Conservation (phyloP, 2,329 filamentous ascomycete genomes). For the Ciborinia camelliae region DNA sequence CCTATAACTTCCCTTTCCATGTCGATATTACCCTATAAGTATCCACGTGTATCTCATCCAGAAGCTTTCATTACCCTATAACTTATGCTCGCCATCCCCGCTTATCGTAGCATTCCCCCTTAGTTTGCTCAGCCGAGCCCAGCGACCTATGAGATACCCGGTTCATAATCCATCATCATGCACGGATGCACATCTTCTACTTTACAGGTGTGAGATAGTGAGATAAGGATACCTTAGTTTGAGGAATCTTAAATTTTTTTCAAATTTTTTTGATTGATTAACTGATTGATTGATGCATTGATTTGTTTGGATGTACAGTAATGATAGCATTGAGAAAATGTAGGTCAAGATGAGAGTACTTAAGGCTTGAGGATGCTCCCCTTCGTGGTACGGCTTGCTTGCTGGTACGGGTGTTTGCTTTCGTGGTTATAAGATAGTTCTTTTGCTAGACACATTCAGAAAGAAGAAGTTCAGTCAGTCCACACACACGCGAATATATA, state of each 20-base stretch:
- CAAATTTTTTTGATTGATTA: too few relatives aligned
- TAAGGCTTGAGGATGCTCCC: too few relatives aligned
- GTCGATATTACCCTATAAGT: not conserved
- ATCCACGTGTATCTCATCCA: not conserved
- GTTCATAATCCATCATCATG: too few relatives aligned
- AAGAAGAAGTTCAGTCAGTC: not conserved
- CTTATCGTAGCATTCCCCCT: not conserved
- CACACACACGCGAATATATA: not conserved
- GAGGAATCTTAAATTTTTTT: too few relatives aligned
- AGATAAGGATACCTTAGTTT: too few relatives aligned
- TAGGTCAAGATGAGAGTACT: too few relatives aligned
- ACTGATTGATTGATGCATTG: too few relatives aligned
- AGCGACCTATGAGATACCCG: too few relatives aligned
- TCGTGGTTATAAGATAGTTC: not conserved
- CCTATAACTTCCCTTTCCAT: conserved; percentile 3
- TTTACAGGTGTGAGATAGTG: too few relatives aligned
- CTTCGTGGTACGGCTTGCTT: not conserved
- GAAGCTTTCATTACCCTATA: not conserved
- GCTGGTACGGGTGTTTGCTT: not conserved
- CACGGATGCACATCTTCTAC: not conserved
- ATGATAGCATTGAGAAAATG: too few relatives aligned
- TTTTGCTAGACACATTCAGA: not conserved
- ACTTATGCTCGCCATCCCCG: not conserved
- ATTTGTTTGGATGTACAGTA: too few relatives aligned
- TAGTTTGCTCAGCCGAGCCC: too few relatives aligned